These are phyloP conservation scores for Pseudotulostoma volvatum DNA, from an alignment of 495 filamentous ascomycete species.

Conservation along the genomic window DNA sequence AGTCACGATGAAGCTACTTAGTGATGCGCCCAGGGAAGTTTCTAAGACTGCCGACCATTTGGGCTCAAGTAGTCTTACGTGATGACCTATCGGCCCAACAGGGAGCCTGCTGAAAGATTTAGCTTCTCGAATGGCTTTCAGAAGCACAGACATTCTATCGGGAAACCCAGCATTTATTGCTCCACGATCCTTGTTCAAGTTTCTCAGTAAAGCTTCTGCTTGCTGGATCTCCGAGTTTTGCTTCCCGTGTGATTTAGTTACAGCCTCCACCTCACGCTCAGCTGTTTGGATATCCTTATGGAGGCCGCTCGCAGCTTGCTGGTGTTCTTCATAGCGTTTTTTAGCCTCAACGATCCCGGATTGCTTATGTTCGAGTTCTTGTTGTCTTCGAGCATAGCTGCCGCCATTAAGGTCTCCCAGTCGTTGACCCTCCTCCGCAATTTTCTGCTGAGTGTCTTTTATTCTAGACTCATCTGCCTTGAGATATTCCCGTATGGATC, in stretches of 20 bases:
- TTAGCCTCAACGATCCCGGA: slow-evolving; percentile 18
- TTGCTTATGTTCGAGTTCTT: slow-evolving; percentile 27
- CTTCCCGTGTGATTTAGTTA: slow-evolving; percentile 10
- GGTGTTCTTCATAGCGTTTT: slow-evolving; percentile 16
- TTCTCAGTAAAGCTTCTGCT: slow-evolving; percentile 29
- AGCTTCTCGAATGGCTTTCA: slow-evolving; percentile 52
- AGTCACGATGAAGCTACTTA: slow-evolving; percentile 68
- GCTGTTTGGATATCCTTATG: slow-evolving; percentile 22
- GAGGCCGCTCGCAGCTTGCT: slow-evolving; percentile 11
- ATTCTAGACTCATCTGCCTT: slow-evolving; percentile 27
- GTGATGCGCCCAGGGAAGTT: slow-evolving; percentile 41
- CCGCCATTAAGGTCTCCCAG: slow-evolving; percentile 38
- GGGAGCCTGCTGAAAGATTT: slow-evolving; percentile 49
- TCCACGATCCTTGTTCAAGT: slow-evolving; percentile 36
- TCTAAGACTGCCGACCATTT: slow-evolving; percentile 80
- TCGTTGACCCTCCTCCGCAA: slow-evolving; percentile 31
- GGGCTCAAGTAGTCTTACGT: slow-evolving; percentile 58
- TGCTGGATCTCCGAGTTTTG: slow-evolving; percentile 25
- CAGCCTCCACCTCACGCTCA: slow-evolving; percentile 15
- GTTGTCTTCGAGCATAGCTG: slow-evolving; percentile 31
- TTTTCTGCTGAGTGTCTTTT: slow-evolving; percentile 21
- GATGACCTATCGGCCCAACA: slow-evolving; percentile 66
- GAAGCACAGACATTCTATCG: slow-evolving; percentile 40
- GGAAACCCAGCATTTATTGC: slow-evolving; percentile 40
- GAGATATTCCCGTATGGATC: slow-evolving; percentile 30